Evolutionary conservation across 2,329 filamentous ascomycete genomes (phyloP).

Genomic region (Fusarium sp.): DNA sequence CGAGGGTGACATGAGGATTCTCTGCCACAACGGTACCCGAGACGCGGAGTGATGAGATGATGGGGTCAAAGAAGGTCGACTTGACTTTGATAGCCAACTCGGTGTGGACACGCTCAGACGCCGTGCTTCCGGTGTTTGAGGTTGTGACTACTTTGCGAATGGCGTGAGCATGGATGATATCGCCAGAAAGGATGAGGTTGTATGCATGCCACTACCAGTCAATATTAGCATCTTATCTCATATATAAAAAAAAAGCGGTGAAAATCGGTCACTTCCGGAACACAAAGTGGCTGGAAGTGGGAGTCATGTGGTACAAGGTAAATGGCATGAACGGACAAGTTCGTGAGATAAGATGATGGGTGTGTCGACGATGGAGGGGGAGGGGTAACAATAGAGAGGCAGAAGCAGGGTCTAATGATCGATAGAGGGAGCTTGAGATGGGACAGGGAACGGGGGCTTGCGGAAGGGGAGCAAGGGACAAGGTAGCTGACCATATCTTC

Average conservation of each 20-base stretch:
- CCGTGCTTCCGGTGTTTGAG: slow-evolving; percentile 59
- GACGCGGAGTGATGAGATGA: slow-evolving; percentile 63
- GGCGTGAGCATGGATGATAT: slow-evolving; percentile 64
- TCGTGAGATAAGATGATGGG: slow-evolving; percentile 16
- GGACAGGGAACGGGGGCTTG: slow-evolving; percentile 11
- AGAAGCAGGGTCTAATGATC: slow-evolving; percentile 19
- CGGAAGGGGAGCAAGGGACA: slow-evolving; percentile 5
- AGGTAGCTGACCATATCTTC: slow-evolving; percentile 56
- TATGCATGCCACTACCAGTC: slow-evolving; percentile 64
- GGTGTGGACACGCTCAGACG: slow-evolving; percentile 64
- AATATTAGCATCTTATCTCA: slow-evolving; percentile 29
- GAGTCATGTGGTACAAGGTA: slow-evolving; percentile 9
- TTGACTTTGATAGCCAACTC: slow-evolving; percentile 66
- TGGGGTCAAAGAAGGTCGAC: slow-evolving; percentile 66
- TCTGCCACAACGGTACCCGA: slow-evolving; percentile 63
- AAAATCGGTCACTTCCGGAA: slow-evolving; percentile 7
- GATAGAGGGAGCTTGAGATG: slow-evolving; percentile 10
- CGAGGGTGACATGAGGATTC: slow-evolving; percentile 62
- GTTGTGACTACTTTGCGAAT: slow-evolving; percentile 63
- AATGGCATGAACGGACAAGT: slow-evolving; percentile 7
- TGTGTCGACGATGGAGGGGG: slow-evolving; percentile 28
- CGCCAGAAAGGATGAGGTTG: slow-evolving; percentile 65
- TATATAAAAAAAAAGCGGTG: slow-evolving; percentile 21
- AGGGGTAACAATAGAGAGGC: slow-evolving; percentile 34
- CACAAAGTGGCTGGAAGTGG: slow-evolving; percentile 19